Evolutionary conservation across 768 basidiomycete species (phyloP).

Genomic region (Leucocoprinus leucothites): DNA sequence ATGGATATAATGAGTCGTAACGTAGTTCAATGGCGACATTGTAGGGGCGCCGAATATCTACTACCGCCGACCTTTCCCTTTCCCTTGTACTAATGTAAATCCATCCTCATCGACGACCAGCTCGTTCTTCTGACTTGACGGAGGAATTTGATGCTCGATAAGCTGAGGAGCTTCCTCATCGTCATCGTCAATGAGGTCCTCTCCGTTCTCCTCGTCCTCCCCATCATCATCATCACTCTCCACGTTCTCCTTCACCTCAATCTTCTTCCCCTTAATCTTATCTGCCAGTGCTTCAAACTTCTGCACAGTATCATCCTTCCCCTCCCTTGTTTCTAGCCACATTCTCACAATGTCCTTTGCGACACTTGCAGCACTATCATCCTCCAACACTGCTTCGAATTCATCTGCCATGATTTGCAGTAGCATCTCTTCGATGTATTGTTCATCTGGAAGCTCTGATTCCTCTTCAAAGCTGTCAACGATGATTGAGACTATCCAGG

Average conservation of each 20-base stretch:
- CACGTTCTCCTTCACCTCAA: slow-evolving; percentile 45
- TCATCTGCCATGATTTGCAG: slow-evolving; percentile 86
- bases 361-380: slow-evolving; percentile 74
- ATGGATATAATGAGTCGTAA: too few relatives aligned
- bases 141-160: slow-evolving; percentile 30
- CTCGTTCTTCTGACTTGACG: slow-evolving; percentile 40
- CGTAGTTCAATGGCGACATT: too few relatives aligned
- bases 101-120: slow-evolving; percentile 90
- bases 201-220: slow-evolving; percentile 42
- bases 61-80: slow-evolving; percentile 46
- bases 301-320: slow-evolving; percentile 45
- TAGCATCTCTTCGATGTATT: slow-evolving; percentile 79
- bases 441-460: slow-evolving; percentile 48
- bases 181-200: slow-evolving; percentile 23
- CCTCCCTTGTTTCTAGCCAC: slow-evolving; percentile 53
- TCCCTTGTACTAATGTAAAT: slow-evolving; percentile 75
- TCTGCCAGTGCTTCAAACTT: slow-evolving; percentile 67
- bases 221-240: slow-evolving; percentile 42
- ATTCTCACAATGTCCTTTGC: slow-evolving; percentile 68
- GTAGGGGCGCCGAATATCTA: background rate
- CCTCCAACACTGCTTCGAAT: slow-evolving; percentile 81
- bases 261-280: slow-evolving; percentile 52
- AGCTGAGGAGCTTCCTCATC: slow-evolving; percentile 49
- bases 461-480: slow-evolving; percentile 75
- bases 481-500: slow-evolving; percentile 80